Evolutionary conservation across 2,329 filamentous ascomycete species (phyloP).

Genomic region (Penicillium sp.): DNA sequence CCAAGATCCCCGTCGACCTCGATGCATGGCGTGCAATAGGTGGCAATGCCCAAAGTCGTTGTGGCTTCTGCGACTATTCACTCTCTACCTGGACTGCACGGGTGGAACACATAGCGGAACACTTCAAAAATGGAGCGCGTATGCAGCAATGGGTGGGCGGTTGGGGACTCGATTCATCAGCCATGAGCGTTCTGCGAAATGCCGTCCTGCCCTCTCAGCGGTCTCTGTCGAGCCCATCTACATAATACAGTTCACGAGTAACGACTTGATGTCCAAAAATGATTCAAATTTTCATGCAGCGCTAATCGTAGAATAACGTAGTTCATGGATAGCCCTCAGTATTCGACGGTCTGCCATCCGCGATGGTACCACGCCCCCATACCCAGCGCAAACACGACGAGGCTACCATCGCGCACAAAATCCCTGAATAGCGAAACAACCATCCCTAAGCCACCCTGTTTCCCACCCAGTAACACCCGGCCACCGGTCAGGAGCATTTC

Average conservation of each 20-base stretch:
- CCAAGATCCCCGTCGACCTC: conserved; percentile 50
- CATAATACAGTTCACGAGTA: neutral
- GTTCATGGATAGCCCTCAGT: neutral
- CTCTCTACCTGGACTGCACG: conserved; percentile 54
- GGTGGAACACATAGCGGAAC: conserved; percentile 53
- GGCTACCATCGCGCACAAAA: conserved; percentile 44
- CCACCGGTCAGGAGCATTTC: conserved; percentile 44
- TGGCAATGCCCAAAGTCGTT: conserved; percentile 52
- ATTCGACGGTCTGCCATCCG: conserved; percentile 26
- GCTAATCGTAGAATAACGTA: conserved; percentile 4
- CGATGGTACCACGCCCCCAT: conserved; percentile 42
- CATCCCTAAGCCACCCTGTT: conserved; percentile 28
- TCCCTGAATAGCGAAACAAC: conserved; percentile 41
- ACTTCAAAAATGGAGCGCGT: conserved; percentile 53
- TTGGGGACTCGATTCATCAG: conserved; percentile 46
- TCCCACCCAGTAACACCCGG: conserved; percentile 32
- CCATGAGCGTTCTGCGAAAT: conserved; percentile 35
- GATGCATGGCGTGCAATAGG: conserved; percentile 55
- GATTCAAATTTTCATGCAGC: conserved; percentile 3
- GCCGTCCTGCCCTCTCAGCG: conserved; percentile 33
- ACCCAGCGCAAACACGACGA: conserved; percentile 47
- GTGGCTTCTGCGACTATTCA: conserved; percentile 52
- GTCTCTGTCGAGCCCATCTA: neutral
- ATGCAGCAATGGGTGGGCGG: conserved; percentile 58
- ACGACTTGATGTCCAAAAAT: neutral